Conservation (phyloP, 2,329 filamentous ascomycete species). For the Hortaea sp. region DNA sequence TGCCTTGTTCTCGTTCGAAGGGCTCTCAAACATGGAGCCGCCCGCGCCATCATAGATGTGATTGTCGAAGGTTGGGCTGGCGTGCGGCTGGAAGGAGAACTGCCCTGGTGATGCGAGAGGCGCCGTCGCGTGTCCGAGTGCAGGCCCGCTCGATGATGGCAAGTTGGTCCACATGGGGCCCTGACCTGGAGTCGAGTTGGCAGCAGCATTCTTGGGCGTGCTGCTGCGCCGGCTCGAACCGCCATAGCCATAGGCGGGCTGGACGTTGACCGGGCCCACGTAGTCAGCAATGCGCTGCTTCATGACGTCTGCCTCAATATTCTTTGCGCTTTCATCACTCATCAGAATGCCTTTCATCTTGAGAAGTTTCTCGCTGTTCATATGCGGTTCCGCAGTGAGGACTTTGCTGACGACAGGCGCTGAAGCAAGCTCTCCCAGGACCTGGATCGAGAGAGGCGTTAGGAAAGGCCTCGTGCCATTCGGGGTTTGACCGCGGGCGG, state of each 20-base stretch:
- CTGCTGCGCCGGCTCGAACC: conserved; percentile 4
- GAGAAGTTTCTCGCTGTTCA: conserved; percentile 18
- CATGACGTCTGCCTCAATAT: conserved; percentile 11
- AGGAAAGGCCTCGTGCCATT: conserved; percentile 9
- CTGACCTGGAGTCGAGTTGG: conserved; percentile 16
- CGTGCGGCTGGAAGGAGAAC: conserved; percentile 10
- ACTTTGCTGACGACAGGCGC: conserved; percentile 16
- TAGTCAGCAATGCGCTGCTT: conserved; percentile 6
- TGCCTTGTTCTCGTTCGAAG: conserved; percentile 9
- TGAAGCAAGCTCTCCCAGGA: conserved; percentile 13
- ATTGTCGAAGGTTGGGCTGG: conserved; percentile 14
- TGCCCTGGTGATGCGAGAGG: conserved; percentile 19
- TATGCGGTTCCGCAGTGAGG: conserved; percentile 14
- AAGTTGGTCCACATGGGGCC: conserved; percentile 19
- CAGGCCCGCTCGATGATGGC: conserved; percentile 6
- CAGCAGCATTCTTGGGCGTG: neutral
- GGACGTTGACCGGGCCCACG: conserved; percentile 1
- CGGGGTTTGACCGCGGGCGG: conserved; percentile 3
- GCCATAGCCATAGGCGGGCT: conserved; percentile 16
- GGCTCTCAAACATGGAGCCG: conserved; percentile 20
- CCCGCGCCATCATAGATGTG: conserved; percentile 14
- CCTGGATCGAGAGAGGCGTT: conserved; percentile 15
- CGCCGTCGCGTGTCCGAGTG: conserved; percentile 7
- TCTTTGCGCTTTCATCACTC: conserved; percentile 8
- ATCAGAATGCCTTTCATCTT: conserved; percentile 16